These are phyloP conservation scores for Xylaria sp. DNA, from an alignment of 2,329 filamentous ascomycete species.

Conservation along the genomic window DNA sequence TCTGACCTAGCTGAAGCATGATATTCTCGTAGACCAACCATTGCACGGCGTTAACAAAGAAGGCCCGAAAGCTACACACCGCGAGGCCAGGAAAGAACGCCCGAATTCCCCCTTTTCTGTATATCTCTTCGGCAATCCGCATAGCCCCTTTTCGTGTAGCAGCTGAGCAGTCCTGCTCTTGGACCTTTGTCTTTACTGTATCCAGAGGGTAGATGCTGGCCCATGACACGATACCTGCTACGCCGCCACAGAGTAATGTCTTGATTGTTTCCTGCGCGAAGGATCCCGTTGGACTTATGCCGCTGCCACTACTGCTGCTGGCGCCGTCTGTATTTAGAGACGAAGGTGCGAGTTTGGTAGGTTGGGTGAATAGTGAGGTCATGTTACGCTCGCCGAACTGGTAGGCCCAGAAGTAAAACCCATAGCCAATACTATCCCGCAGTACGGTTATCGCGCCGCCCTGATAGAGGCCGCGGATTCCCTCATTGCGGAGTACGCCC, in stretches of 20 bases:
- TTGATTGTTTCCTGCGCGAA: constrained; percentile 64
- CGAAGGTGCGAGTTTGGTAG: neutral
- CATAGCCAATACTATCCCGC: constrained; percentile 91
- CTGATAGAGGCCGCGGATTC: constrained; percentile 79
- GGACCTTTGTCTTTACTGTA: constrained; percentile 91
- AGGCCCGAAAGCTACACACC: constrained; percentile 86
- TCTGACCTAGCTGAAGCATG: constrained; percentile 69
- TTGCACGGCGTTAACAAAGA: constrained; percentile 92
- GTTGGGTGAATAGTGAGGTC: constrained; percentile 5
- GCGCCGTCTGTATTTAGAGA: neutral
- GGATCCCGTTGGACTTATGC: constrained; percentile 21
- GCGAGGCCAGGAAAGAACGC: constrained; percentile 80
- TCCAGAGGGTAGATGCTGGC: constrained; percentile 90
- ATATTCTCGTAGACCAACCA: constrained; percentile 94
- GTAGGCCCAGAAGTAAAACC: constrained; percentile 97
- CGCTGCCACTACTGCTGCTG: neutral
- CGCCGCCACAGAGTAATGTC: constrained; percentile 82
- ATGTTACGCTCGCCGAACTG: constrained; percentile 72
- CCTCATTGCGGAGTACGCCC: constrained; percentile 66
- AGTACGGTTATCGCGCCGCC: constrained; percentile 85
- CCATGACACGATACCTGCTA: constrained; percentile 92
- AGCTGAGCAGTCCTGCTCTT: constrained; percentile 68
- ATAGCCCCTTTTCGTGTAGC: constrained; percentile 62
- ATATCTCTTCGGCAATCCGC: constrained; percentile 73
- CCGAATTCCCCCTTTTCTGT: constrained; percentile 68